Evolutionary conservation across 192 early-diverging fungal species (phyloP).

Genomic region (Backusella liffmaniae): DNA sequence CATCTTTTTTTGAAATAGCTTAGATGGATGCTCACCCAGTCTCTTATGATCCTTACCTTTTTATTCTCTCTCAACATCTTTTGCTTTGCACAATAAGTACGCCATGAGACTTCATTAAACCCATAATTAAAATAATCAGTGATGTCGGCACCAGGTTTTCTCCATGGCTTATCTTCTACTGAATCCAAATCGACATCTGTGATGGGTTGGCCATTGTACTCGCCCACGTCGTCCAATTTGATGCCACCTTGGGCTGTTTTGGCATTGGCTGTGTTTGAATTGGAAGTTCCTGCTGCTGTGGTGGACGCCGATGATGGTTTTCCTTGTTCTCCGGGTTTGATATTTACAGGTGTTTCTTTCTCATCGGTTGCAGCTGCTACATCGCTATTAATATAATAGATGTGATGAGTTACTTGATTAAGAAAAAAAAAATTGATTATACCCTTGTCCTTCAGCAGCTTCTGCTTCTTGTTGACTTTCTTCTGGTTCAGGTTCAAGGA

Average conservation of each 20-base stretch:
- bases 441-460: conserved; percentile 1
- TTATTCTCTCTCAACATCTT: conserved; percentile 77
- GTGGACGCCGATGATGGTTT: conserved; percentile 38
- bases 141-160: conserved; percentile 89
- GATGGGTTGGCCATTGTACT: conserved; percentile 78
- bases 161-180: conserved; percentile 97
- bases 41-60: neutral
- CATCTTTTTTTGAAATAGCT: conserved; percentile 18
- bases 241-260: conserved; percentile 36
- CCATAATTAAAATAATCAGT: conserved; percentile 99
- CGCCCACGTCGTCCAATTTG: conserved; percentile 71
- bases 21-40: neutral
- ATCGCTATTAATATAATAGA: neutral
- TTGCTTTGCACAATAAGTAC: conserved; percentile 92
- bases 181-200: conserved; percentile 90
- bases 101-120: conserved; percentile 96
- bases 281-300: conserved; percentile 36
- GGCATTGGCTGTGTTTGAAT: conserved; percentile 21
- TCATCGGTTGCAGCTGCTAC: neutral
- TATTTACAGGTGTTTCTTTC: conserved; percentile 43
- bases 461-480: conserved; percentile 34
- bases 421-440: neutral
- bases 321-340: conserved; percentile 40
- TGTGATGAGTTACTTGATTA: no score
- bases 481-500: conserved; percentile 61